phyloP scores from a whole-genome alignment of 805 yeast genomes.

The Jamesozyma jinghongensis region DNA sequence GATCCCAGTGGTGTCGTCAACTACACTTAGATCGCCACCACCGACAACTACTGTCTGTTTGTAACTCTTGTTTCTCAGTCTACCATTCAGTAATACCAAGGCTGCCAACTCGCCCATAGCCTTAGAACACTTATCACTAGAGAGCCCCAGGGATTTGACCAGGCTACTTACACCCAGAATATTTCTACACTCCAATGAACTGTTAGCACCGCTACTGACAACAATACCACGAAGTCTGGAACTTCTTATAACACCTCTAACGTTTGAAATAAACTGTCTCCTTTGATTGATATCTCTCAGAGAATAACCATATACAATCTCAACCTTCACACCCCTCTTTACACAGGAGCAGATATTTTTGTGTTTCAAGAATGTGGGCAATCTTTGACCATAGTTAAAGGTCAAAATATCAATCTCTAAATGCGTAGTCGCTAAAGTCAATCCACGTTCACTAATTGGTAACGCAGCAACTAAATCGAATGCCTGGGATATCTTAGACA shows the following conservation, averaged over 20 bases:
- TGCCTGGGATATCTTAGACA: conserved; percentile 27
- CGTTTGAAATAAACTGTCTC: conserved; percentile 59
- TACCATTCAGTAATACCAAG: conserved; percentile 60
- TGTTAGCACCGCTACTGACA: conserved; percentile 63
- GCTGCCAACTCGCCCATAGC: conserved; percentile 54
- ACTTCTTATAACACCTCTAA: conserved; percentile 67
- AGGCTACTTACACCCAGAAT: conserved; percentile 61
- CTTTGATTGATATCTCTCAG: conserved; percentile 38
- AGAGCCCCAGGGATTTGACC: conserved; percentile 61
- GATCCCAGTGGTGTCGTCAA: conserved; percentile 14
- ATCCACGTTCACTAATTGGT: conserved; percentile 71
- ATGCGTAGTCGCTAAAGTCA: conserved; percentile 63
- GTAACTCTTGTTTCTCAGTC: conserved; percentile 61
- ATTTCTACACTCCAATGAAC: conserved; percentile 51
- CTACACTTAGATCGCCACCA: conserved; percentile 32
- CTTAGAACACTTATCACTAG: conserved; percentile 48
- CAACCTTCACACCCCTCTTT: conserved; percentile 74
- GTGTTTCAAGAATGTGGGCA: conserved; percentile 74
- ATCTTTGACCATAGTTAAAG: conserved; percentile 51
- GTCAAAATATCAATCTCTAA: conserved; percentile 78
- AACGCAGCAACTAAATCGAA: conserved; percentile 79
- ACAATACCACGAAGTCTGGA: conserved; percentile 74
- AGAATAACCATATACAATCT: conserved; percentile 57
- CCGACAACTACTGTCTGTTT: conserved; percentile 66
- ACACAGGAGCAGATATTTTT: conserved; percentile 77